Evolutionary conservation across 225 moss, liverwort and hornwort species (phyloP), one percentile per base, ranked within the genome.

Genomic region (Marchantia polymorpha): DNA sequence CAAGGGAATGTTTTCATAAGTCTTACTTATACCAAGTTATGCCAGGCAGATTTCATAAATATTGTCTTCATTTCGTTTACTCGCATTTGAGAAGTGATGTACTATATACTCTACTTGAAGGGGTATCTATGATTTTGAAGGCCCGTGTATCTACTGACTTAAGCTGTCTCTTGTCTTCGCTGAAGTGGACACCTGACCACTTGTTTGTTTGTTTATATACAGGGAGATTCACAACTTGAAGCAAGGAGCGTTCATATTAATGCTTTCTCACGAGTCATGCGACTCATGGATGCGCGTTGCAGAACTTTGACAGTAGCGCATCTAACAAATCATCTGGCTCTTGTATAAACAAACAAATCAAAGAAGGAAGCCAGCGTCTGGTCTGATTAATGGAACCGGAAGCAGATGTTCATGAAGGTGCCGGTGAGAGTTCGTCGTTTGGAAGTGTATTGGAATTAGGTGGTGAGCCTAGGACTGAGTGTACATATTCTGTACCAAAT

Each of bases 301-400:
- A 22, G 3, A 61, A 23, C 8, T 22, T 6, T 61, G 22, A 23
- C 61, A 61, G 61, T 7, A 17, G 61, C 61, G 61, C 61, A n/a
- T n/a, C 2, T 59, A 20, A 59, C 9, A 23, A 61, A 7, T 22
- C n/a, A 23, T n/a, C 23, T 22, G 22, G 17, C 22, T 17, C 60
- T 60, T 60, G 14, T 17, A 8, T 61, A 10, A 61, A 23, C 3
- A 61, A 23, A 23, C 3, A 61, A 23, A 61, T 23, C 23, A 22
- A 22, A 23, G 61, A 22, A 23, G 6, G 23, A 61, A 61, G 61
- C 61, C 23, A 61, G n/a, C 11, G 67, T 67, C 31, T 70, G 47
- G 70, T 0, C 19, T 8, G 70, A 49, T 73, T 17, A 54, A 73
- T 73, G 73, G 73, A 73, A 26, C 1, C 53, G 54, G 73, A 73